These are phyloP conservation scores for Suillus occidentalis DNA, from an alignment of 768 basidiomycete genomes.

Conservation along the genomic window DNA sequence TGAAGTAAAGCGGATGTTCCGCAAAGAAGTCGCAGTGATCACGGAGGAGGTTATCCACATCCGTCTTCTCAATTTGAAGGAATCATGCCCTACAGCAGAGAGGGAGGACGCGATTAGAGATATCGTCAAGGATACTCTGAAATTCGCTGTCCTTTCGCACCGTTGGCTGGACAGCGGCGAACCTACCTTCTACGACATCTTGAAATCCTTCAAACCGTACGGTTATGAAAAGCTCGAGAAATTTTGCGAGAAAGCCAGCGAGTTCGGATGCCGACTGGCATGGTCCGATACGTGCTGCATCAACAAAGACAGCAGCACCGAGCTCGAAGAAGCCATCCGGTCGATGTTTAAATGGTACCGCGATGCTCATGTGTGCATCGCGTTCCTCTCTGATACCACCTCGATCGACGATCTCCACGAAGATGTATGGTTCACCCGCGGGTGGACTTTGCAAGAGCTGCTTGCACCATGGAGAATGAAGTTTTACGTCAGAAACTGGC, in stretches of 20 bases:
- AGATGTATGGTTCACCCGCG: slow-evolving; percentile 33
- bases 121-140: slow-evolving; percentile 23
- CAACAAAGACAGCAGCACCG: slow-evolving; percentile 35
- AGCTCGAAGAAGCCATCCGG: slow-evolving; percentile 35
- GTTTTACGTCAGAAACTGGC: slow-evolving; percentile 30
- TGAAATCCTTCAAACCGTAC: slow-evolving; percentile 28
- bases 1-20: slow-evolving; percentile 32
- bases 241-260: slow-evolving; percentile 28
- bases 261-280: slow-evolving; percentile 28
- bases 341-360: slow-evolving; percentile 37
- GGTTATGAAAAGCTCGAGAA: slow-evolving; percentile 27
- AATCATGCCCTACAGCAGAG: slow-evolving; percentile 21
- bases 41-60: slow-evolving; percentile 24
- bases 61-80: slow-evolving; percentile 11
- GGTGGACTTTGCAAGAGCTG: slow-evolving; percentile 32
- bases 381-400: slow-evolving; percentile 32
- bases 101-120: slow-evolving; percentile 28
- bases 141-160: slow-evolving; percentile 31
- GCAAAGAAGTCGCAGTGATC: slow-evolving; percentile 23
- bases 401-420: slow-evolving; percentile 26
- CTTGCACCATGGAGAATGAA: slow-evolving; percentile 31
- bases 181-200: slow-evolving; percentile 29
- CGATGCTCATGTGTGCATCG: slow-evolving; percentile 29
- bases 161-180: slow-evolving; percentile 32
- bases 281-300: slow-evolving; percentile 39